A percentile compares a stretch with the other conserved stretches of the same genome.
These are phyloP conservation scores for Ophiostoma pallidulum DNA, from an alignment of 2,329 filamentous ascomycete genomes.

Conservation along the genomic window DNA sequence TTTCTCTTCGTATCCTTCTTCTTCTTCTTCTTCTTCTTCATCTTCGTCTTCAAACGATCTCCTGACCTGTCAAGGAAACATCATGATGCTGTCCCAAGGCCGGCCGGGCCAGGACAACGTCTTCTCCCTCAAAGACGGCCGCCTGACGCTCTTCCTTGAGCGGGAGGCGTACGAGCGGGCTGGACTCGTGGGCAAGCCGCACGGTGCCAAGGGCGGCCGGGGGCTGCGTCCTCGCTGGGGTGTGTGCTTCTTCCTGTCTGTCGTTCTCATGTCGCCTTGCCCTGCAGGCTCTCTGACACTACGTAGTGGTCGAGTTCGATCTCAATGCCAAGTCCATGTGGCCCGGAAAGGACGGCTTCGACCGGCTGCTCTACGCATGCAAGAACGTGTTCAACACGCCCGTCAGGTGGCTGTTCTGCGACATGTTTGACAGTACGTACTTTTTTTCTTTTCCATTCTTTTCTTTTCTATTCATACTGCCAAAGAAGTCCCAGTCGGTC, in stretches of 20 bases:
- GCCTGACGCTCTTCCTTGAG: slow-evolving; percentile 65
- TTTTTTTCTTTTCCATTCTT: not conserved
- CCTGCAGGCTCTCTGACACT: not conserved
- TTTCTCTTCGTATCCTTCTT: too few relatives aligned
- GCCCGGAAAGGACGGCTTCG: slow-evolving; percentile 74
- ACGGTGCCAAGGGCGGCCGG: slow-evolving; percentile 48
- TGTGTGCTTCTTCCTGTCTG: slow-evolving; percentile 30
- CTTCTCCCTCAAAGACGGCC: slow-evolving; percentile 62
- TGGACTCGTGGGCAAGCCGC: slow-evolving; percentile 65
- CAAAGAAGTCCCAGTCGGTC: too few relatives aligned
- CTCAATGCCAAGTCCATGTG: slow-evolving; percentile 67
- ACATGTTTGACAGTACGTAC: slow-evolving; percentile 38
- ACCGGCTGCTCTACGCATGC: slow-evolving; percentile 67
- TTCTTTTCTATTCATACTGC: slow-evolving; percentile 4
- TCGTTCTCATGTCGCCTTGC: not conserved
- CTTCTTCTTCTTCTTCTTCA: too few relatives aligned
- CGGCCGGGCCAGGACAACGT: slow-evolving; percentile 59
- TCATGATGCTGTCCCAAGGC: slow-evolving; percentile 78
- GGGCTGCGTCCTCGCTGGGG: slow-evolving; percentile 62
- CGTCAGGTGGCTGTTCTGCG: slow-evolving; percentile 69
- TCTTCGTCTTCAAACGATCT: too few relatives aligned
- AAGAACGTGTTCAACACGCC: slow-evolving; percentile 63
- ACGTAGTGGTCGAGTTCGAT: slow-evolving; percentile 65
- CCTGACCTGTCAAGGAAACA: slow-evolving; percentile 46
- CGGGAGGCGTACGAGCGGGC: slow-evolving; percentile 74